Evolutionary conservation across 2,329 filamentous ascomycete species (phyloP).

Genomic region (Rhynchosporium graminicola): DNA sequence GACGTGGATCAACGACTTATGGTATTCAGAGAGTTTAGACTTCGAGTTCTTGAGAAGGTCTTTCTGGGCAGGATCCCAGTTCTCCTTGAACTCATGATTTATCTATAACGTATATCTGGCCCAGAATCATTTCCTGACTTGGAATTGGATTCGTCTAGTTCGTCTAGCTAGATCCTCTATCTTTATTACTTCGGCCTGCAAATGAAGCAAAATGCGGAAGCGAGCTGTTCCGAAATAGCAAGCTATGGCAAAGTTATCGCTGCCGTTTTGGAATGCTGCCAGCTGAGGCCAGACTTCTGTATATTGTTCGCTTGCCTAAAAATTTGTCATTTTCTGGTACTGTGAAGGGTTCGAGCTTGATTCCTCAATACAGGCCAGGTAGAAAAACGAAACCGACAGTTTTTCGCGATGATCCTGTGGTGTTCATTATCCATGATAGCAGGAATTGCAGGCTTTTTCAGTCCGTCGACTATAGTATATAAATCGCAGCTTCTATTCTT

Average conservation of each 20-base stretch:
- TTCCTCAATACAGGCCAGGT: neutral
- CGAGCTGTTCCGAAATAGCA: slow-evolving; percentile 25
- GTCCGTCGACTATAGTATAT: too few species aligned
- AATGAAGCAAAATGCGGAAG: slow-evolving; percentile 22
- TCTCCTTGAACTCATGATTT: slow-evolving; percentile 17
- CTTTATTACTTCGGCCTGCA: slow-evolving; percentile 19
- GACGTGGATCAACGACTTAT: slow-evolving; percentile 6
- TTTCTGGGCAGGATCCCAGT: slow-evolving; percentile 24
- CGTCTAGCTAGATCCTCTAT: slow-evolving; percentile 19
- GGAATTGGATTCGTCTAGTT: slow-evolving; percentile 18
- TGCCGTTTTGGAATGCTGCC: slow-evolving; percentile 25
- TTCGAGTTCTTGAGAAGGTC: slow-evolving; percentile 21
- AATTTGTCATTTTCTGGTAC: neutral
- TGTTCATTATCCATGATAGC: neutral
- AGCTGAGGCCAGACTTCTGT: slow-evolving; percentile 21
- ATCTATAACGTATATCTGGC: slow-evolving; percentile 9
- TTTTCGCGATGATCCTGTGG: slow-evolving; percentile 7
- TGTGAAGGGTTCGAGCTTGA: neutral
- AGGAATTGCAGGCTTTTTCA: neutral
- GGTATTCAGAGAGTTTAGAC: slow-evolving; percentile 21
- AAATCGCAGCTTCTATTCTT: too few species aligned
- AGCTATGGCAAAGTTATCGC: slow-evolving; percentile 14
- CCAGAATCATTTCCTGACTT: neutral
- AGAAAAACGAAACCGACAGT: neutral
- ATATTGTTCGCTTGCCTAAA: slow-evolving; percentile 14